Evolutionary conservation across 2,329 filamentous ascomycete genomes (phyloP), one percentile per base, ranked within the genome.

Genomic region (Botrytis paeoniae): DNA sequence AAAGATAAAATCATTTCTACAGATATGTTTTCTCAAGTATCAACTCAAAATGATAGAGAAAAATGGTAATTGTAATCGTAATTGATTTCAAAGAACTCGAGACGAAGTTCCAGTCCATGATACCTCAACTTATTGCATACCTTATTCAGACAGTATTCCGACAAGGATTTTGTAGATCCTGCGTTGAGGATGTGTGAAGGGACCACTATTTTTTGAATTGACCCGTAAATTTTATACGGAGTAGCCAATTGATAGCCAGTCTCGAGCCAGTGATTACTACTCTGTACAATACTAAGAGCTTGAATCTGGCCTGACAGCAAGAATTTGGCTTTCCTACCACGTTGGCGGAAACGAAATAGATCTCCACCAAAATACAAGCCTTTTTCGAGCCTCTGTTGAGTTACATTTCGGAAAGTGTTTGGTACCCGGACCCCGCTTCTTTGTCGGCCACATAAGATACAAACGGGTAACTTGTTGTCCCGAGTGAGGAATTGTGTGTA

Each of bases 151-250:
- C 61, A 54, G 43, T n/a, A 8, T 43, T 25, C 41, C 29, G 29
- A 66, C n/a, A 39, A 64, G 61, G 61, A 43, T 64, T 32, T 32
- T 16, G 25, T 54, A 37, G 64, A 66, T 54, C 64, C 54, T 54
- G 14, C 16, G 9, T 39, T 16, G 35, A 39, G 45, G 22, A 22
- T n/a, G 37, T 66, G 64, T n/a, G 35, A 35, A 29, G 6, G 45
- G n/a, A 54, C 64, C 64, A 48, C 62, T 35, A 7, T 65, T 35
- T 48, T 48, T 20, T 66, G 32, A 22, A 29, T 20, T 32, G 18
- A 10, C 3, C 61, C 61, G 8, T 63, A n/a, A 54, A 8, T 54
- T 29, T 39, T 66, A 2, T 54, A 54, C n/a, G 51, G 25, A 25
- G 51, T 8, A 29, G 45, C 45, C 64, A 66, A n/a, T 54, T 16